phyloP scores from a whole-genome alignment of 176 grass and related monocot genomes.

The Paspalum vaginatum region DNA sequence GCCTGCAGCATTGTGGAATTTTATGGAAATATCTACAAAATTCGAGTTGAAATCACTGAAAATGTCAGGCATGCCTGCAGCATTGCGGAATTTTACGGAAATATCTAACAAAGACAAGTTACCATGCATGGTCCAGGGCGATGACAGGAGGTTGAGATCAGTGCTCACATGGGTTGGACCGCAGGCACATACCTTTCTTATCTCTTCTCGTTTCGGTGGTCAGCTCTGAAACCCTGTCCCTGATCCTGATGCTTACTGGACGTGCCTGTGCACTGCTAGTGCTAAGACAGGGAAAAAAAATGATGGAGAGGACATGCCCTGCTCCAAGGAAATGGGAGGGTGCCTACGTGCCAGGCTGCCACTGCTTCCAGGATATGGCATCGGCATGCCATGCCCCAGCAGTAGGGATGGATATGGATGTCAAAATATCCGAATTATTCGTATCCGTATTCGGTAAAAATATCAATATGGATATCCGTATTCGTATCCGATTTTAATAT shows the following conservation, averaged over 20 bases:
- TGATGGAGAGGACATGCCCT: conserved; percentile 13
- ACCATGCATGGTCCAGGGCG: not conserved
- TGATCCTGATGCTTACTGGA: conserved; percentile 20
- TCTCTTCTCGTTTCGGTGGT: conserved; percentile 32
- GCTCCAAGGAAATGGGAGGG: conserved; percentile 42
- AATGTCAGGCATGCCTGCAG: not conserved
- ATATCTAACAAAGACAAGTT: not conserved
- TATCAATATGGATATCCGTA: no score
- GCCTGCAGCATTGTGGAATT: no score
- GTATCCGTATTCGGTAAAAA: no score
- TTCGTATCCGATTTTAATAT: no score
- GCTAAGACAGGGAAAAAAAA: not conserved
- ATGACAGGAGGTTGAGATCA: not conserved
- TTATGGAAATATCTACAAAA: no score
- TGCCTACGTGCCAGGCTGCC: not conserved
- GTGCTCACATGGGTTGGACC: conserved; percentile 47
- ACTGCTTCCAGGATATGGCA: not conserved
- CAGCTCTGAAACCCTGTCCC: conserved; percentile 29
- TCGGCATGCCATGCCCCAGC: not conserved
- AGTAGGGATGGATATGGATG: no score
- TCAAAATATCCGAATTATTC: no score
- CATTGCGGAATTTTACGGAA: not conserved
- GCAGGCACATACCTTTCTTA: conserved; percentile 30
- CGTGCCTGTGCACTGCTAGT: not conserved
- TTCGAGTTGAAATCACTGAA: conserved; percentile 4